These are phyloP conservation scores for Cystoderma amianthinum DNA, from an alignment of 768 basidiomycete species.

Conservation along the genomic window DNA sequence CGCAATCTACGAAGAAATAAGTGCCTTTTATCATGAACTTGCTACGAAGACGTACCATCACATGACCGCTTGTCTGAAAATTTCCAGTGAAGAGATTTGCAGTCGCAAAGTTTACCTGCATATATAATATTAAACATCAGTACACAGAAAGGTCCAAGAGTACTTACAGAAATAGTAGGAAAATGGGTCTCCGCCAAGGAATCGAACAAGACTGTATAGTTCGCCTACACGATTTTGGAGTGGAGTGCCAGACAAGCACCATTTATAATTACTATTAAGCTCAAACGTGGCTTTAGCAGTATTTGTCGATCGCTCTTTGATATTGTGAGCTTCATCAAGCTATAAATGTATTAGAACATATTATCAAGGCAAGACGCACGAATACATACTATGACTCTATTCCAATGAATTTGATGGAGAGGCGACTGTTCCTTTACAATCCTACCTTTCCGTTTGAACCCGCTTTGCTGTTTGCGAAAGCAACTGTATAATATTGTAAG, in stretches of 20 bases:
- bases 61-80: slow-evolving; percentile 80
- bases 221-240: slow-evolving; percentile 99
- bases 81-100: slow-evolving; percentile 94
- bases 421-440: slow-evolving; percentile 87
- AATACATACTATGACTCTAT: slow-evolving; percentile 59
- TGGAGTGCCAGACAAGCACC: slow-evolving; percentile 97
- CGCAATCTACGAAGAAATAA: too few relatives aligned
- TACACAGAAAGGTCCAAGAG: neutral
- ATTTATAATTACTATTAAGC: slow-evolving; percentile 69
- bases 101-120: slow-evolving; percentile 82
- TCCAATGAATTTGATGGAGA: slow-evolving; percentile 82
- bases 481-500: slow-evolving; percentile 34
- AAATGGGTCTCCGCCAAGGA: slow-evolving; percentile 90
- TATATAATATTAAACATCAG: neutral
- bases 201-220: slow-evolving; percentile 88
- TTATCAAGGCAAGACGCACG: neutral
- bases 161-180: slow-evolving; percentile 84
- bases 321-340: slow-evolving; percentile 97
- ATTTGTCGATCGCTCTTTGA: slow-evolving; percentile 92
- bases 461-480: slow-evolving; percentile 88
- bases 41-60: slow-evolving; percentile 65
- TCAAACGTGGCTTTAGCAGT: slow-evolving; percentile 98
- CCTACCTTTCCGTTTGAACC: slow-evolving; percentile 81
- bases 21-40: too few relatives aligned
- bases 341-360: slow-evolving; percentile 16